Evolutionary conservation across 768 basidiomycete species (phyloP), one percentile per base, ranked within the genome.

Genomic region (Phylloporus scabripes): DNA sequence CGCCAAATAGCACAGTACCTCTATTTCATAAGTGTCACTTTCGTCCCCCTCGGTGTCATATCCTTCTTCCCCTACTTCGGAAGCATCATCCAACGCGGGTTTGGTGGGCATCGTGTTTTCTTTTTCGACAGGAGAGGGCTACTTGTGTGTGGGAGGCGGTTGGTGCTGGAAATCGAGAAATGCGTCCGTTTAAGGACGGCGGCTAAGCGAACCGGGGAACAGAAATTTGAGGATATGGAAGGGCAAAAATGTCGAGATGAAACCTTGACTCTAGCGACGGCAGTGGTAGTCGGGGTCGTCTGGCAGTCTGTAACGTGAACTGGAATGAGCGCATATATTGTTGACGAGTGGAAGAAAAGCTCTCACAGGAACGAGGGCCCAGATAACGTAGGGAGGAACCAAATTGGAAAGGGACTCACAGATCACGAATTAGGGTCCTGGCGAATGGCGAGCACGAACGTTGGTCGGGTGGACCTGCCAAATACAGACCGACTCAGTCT

Each of bases 401-500:
- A 42, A 56, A 56, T 45, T 38, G 50, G 46, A 45, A 49, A 24
- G 49, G 8, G 28, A 24, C 60, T 57, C 47, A 49, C 52, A 42
- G 46, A 4, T 47, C 18, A 41, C 39, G 21, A 38, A 42, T 41
- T n/a, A n/a, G n/a, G 45, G 48, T 15, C 31, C 50, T 56, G 46
- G 36, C 62, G 49, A 62, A 61, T 64, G 55, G 47, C 41, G 40
- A 39, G 42, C 46, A 51, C 60, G 53, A 62, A 63, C 62, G 62
- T 65, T 65, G 60, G 51, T 40, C 46, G n/a, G n/a, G n/a, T 53
- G 46, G 41, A 54, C 32, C 48, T 60, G 46, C 58, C 58, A 50
- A 55, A 47, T 44, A n/a, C n/a, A n/a, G n/a, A n/a, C n/a, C n/a
- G n/a, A n/a, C n/a, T n/a, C n/a, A n/a, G n/a, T n/a, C n/a, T n/a